Conservation (phyloP, 2,329 filamentous ascomycete genomes). For the Bipolaris cookei region DNA sequence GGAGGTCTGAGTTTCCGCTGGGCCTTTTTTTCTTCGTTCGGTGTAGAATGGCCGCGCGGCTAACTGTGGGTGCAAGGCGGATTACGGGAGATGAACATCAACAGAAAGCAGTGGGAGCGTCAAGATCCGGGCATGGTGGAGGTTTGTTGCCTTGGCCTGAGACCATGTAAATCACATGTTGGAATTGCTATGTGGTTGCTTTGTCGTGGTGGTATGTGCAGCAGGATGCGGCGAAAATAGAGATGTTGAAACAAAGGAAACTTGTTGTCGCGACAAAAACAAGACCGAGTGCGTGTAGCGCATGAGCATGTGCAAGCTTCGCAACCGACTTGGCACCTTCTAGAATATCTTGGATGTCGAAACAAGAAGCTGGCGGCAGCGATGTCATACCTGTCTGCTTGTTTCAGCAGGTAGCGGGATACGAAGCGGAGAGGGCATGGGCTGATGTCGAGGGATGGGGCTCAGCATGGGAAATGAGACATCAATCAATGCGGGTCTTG, state of each 20-base stretch:
- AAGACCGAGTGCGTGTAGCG: neutral
- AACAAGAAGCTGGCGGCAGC: constrained; percentile 1
- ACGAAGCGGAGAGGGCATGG: constrained; percentile 5
- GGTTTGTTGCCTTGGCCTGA: neutral
- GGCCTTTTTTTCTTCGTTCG: neutral
- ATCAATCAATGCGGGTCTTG: constrained; percentile 17
- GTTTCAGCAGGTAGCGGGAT: constrained; percentile 4
- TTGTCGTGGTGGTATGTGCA: neutral
- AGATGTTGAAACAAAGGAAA: neutral
- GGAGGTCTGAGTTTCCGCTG: neutral
- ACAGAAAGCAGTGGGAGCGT: neutral
- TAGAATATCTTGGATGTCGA: constrained; percentile 2
- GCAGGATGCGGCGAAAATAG: neutral
- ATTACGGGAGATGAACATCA: neutral
- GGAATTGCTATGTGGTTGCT: neutral
- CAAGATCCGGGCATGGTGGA: neutral
- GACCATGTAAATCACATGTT: neutral
- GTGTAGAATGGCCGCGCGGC: neutral
- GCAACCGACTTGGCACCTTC: constrained; percentile 4
- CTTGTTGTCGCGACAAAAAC: neutral
- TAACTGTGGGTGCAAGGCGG: neutral
- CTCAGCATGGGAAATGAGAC: constrained; percentile 17
- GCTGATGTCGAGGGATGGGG: neutral
- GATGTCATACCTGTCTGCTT: constrained; percentile 3
- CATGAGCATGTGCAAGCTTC: neutral